Base-by-base conservation (phyloP, 2,329 filamentous ascomycete genomes). In the Cylindrodendrum hubeiense region DNA sequence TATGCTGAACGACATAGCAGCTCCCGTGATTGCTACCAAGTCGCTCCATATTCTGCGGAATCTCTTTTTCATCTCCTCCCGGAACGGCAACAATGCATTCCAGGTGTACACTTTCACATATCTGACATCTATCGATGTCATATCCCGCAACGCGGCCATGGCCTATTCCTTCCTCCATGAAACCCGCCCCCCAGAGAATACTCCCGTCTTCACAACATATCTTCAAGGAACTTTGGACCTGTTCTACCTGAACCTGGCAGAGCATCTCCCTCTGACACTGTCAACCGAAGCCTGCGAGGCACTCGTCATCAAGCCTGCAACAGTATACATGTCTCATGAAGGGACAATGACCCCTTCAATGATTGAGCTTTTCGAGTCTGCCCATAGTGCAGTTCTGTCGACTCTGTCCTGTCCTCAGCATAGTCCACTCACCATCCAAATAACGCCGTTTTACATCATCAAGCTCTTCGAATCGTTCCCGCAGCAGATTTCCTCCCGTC, bases 71-170 rank as follows among this genome's bases (percentile, higher is more conserved):
- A 89, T 97, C 67, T 93, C 93, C 0, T 90, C 90, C 15, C 87
- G 93, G 41, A 86, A 93, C 60, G 91, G 91, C 21, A 90, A 91
- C 60, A 88, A 87, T 66, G 86, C 89, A 2, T 97, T 97, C 73
- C 93, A 95, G 58, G 92, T 93, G 63, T 95, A 97, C 78, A 90
- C 87, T 2, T 97, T 97, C 75, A 91, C 93, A 26, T 94, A 94
- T 73, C 85, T 97, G 22, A 90, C 93, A 1, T 90, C 94, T 4
- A 89, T 97, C 67, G 95, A 98, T 78, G 90, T 94, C 41, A 85
- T 97, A 5, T 85, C 91, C 9, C 88, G 90, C n/a, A 91, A 93
- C 71, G 87, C 91, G 0, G 81, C 84, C 12, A 86, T 92, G 28
- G 86, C 89, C 4, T 87, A 91, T 65, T 83, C 86, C 21, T 93